phyloP scores from a whole-genome alignment of 345 rosid species.

The Anacardium occidentale region DNA sequence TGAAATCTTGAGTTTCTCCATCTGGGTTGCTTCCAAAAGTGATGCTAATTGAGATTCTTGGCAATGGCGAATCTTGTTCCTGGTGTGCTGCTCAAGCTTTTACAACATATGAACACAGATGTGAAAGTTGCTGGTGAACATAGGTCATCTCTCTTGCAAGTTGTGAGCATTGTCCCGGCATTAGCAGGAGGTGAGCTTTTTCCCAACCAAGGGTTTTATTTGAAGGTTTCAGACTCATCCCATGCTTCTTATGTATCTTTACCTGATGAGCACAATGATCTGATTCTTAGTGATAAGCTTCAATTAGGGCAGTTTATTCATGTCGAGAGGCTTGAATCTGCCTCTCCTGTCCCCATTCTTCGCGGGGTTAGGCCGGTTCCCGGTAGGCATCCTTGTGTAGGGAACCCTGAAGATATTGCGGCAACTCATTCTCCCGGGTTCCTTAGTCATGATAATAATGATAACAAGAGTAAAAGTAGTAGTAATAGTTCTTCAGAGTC shows the following conservation, averaged over 20 bases:
- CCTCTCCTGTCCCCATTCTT: constrained; percentile 90
- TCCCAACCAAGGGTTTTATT: constrained; percentile 84
- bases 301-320: constrained; percentile 96
- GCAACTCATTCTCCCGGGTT: constrained; percentile 78
- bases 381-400: constrained; percentile 92
- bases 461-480: neutral
- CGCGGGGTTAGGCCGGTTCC: constrained; percentile 95
- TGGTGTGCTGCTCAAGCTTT: constrained; percentile 90
- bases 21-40: constrained; percentile 24
- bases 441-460: constrained; percentile 36
- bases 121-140: constrained; percentile 96
- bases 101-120: constrained; percentile 96
- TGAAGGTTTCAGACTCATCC: constrained; percentile 97
- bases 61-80: constrained; percentile 94
- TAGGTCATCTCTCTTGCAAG: constrained; percentile 86
- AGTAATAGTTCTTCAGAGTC: constrained; percentile 39
- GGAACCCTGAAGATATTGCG: constrained; percentile 93
- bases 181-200: constrained; percentile 94
- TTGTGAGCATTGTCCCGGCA: constrained; percentile 94
- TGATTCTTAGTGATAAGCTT: constrained; percentile 89
- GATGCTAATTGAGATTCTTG: constrained; percentile 47
- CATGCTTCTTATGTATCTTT: constrained; percentile 94
- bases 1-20: constrained; percentile 8
- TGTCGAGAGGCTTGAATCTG: constrained; percentile 86
- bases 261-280: constrained; percentile 93